These are phyloP conservation scores for Chaetomium cochliodes DNA, from an alignment of 495 filamentous ascomycete species.

Conservation along the genomic window DNA sequence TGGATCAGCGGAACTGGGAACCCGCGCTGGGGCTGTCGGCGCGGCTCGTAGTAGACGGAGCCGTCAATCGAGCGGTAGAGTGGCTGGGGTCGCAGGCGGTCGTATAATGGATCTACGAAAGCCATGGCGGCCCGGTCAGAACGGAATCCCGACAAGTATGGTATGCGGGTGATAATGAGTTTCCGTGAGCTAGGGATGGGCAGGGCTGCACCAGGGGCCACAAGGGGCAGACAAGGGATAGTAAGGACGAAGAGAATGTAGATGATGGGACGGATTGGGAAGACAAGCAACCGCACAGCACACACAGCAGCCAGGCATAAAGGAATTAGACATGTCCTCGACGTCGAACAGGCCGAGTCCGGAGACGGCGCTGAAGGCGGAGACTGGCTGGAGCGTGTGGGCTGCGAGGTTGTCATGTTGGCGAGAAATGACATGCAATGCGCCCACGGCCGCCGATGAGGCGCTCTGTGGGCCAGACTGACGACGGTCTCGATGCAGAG, in stretches of 20 bases:
- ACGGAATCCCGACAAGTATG: slow-evolving; percentile 2
- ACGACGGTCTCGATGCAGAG: slow-evolving; percentile 28
- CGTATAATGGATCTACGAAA: slow-evolving; percentile 35
- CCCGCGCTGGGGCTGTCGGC: slow-evolving; percentile 32
- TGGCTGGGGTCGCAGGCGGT: slow-evolving; percentile 37
- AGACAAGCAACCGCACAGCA: slow-evolving; percentile 15
- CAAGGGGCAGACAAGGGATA: slow-evolving; percentile 12
- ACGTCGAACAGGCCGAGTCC: slow-evolving; percentile 23
- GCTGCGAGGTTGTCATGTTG: slow-evolving; percentile 28
- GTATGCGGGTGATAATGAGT: slow-evolving; percentile 16
- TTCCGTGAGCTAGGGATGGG: slow-evolving; percentile 7
- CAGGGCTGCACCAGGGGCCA: slow-evolving; percentile 7
- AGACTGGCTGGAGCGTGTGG: slow-evolving; percentile 30
- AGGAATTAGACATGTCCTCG: slow-evolving; percentile 23
- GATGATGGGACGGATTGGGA: neutral
- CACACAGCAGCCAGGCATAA: slow-evolving; percentile 38
- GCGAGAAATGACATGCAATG: slow-evolving; percentile 33
- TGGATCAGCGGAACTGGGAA: slow-evolving; percentile 51
- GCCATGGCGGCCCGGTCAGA: slow-evolving; percentile 34
- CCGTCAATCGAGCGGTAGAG: slow-evolving; percentile 38
- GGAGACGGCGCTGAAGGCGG: slow-evolving; percentile 22
- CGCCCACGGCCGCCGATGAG: slow-evolving; percentile 23
- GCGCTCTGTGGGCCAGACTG: slow-evolving; percentile 26
- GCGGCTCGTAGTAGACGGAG: slow-evolving; percentile 45
- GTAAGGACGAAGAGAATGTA: neutral